Conservation (phyloP, 257 asterid genomes). For the Ilex aquifolium region DNA sequence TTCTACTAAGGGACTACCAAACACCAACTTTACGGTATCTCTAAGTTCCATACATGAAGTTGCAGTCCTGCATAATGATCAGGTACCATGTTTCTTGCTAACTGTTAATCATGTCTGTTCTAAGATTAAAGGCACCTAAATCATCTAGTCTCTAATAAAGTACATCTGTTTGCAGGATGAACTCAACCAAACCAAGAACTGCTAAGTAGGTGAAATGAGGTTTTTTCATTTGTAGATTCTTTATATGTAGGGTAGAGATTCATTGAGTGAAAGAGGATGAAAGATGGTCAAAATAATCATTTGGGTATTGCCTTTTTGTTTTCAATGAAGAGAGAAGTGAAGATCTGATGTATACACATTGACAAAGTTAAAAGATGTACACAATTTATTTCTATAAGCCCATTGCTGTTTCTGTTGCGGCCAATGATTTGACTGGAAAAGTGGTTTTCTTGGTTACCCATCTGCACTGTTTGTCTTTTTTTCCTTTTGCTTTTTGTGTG, state of each 20-base stretch:
- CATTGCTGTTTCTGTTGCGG: slow-evolving; percentile 19
- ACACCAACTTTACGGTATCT: slow-evolving; percentile 18
- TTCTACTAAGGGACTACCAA: slow-evolving; percentile 16
- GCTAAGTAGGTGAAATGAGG: slow-evolving; percentile 30
- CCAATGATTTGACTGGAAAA: slow-evolving; percentile 69
- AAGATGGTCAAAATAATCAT: slow-evolving; percentile 41
- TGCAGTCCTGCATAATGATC: slow-evolving; percentile 12
- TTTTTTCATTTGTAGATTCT: slow-evolving; percentile 39
- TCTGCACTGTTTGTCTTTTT: slow-evolving; percentile 8
- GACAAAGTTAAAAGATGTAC: slow-evolving; percentile 31
- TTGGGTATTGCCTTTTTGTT: slow-evolving; percentile 26
- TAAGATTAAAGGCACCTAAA: neutral
- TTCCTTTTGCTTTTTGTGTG: slow-evolving; percentile 8
- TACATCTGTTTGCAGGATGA: slow-evolving; percentile 31
- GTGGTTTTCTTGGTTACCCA: slow-evolving; percentile 34
- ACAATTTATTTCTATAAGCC: slow-evolving; percentile 12
- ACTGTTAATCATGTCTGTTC: neutral
- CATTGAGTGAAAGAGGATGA: slow-evolving; percentile 36
- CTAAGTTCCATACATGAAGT: neutral
- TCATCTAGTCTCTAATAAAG: neutral
- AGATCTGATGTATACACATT: slow-evolving; percentile 44
- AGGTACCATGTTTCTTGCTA: neutral
- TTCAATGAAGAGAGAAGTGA: slow-evolving; percentile 31
- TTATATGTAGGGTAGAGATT: slow-evolving; percentile 43
- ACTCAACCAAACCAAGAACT: slow-evolving; percentile 9